Evolutionary conservation across 2,329 filamentous ascomycete genomes (phyloP), one percentile per base, ranked within the genome.

Genomic region (Colletotrichum tabaci): DNA sequence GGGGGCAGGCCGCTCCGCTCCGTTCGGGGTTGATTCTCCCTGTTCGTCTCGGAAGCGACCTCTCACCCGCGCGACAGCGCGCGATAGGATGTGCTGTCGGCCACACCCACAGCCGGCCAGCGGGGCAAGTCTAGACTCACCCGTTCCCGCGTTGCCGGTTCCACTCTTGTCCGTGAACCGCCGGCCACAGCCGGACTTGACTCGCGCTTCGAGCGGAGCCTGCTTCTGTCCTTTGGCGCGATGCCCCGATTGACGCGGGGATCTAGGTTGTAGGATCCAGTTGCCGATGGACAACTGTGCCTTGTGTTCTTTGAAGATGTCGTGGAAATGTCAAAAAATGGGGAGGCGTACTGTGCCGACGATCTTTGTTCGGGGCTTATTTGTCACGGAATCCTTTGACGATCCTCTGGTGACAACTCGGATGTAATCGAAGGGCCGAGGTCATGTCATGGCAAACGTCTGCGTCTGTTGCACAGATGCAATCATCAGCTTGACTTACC

Each of bases 91-190:
- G 44, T 23, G 21, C 50, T 57, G 18, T 46, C 68, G 68, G 58
- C 18, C 47, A 67, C 46, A 63, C 64, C 52, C 67, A 50, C 55
- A 18, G 21, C 47, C 67, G 67, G 21, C 61, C 52, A 61, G 61
- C 46, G 61, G 46, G 42, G 61, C 61, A 52, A 47, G 23, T 9
- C 30, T 55, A 30, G 42, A 38, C 18, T 26, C 26, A 38, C 40
- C 55, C 23, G 65, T 70, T 62, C 55, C 62, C 62, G 67, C 67
- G 67, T 61, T 66, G 53, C 21, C 30, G 18, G 56, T 56, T 44
- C 67, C 67, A 66, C 67, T 55, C 40, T 46, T 26, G 55, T 23
- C 61, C 67, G 67, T 47, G 23, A 18, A 26, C 56, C 62, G 23
- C 67, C 67, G 62, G 62, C 30, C 49, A 55, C 16, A 56, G 47